Percentiles rank a stretch among this genome's conserved stretches.
Conservation (phyloP, 805 yeast species). For the Sporopachydermia quercuum region DNA sequence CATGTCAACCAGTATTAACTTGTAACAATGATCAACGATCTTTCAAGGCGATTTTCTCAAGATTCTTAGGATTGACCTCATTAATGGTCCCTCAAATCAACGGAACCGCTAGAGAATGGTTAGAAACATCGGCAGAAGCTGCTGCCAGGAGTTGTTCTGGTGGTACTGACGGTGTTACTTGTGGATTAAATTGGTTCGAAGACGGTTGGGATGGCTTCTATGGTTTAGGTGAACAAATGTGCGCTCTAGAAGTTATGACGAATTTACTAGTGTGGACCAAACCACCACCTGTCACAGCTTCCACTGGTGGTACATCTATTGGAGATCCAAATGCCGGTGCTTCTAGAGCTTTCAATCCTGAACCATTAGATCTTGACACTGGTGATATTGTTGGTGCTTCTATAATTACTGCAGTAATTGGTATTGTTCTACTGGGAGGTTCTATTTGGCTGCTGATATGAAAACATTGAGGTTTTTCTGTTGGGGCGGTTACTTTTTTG, state of each 20-base stretch:
- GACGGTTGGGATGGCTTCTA: slow-evolving; percentile 52
- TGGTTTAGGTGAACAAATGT: slow-evolving; percentile 87
- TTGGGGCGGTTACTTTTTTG: no score
- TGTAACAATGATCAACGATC: slow-evolving; percentile 85
- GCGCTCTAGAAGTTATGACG: slow-evolving; percentile 56
- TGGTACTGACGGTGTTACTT: slow-evolving; percentile 76
- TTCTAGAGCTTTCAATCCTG: neutral
- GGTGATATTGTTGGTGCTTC: neutral
- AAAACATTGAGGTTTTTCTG: neutral
- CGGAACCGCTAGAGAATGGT: slow-evolving; percentile 17
- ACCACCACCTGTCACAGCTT: slow-evolving; percentile 4
- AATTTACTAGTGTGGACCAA: slow-evolving; percentile 13
- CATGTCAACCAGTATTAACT: slow-evolving; percentile 49
- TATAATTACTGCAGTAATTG: neutral
- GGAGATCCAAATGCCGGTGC: slow-evolving; percentile 8
- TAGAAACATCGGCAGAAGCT: slow-evolving; percentile 41
- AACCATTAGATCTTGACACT: neutral
- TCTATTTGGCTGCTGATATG: neutral
- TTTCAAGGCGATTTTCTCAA: slow-evolving; percentile 73
- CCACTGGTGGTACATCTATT: slow-evolving; percentile 4
- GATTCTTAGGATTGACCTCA: slow-evolving; percentile 65
- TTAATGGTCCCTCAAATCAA: slow-evolving; percentile 45
- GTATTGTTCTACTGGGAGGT: neutral
- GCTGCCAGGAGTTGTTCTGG: slow-evolving; percentile 81
- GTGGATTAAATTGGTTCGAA: slow-evolving; percentile 69